Base-by-base conservation (phyloP, 2,329 filamentous ascomycete genomes). In the Plectosphaerella sp. region DNA sequence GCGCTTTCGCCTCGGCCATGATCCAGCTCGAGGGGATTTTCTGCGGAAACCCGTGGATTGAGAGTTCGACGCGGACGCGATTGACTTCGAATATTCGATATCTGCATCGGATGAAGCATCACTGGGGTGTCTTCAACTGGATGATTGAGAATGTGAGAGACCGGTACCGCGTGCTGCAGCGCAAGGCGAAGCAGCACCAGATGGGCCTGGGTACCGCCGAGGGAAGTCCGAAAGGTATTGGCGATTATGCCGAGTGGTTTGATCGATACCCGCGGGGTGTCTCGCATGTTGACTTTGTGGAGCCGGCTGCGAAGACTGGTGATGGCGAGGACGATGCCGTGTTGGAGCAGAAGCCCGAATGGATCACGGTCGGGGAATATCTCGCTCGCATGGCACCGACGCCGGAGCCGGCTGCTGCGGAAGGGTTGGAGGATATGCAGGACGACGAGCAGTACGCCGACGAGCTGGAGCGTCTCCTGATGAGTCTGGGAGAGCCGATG, bases 51-150 rank as follows among this genome's bases (percentile, higher is more conserved):
- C 74, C 84, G 14, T 74, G 82, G 11, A 79, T 95, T 48, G 89
- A 96, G 66, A 79, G 81, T 12, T 81, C 83, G 9, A 91, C 90
- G 9, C 96, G 95, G 70, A 84, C 86, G 57, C 92, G 96, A 62
- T 75, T 97, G 15, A 85, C 88, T 1, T 89, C 86, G 58, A 97
- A 96, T 58, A 88, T 97, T 61, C 89, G 87, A 63, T 97, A 94
- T 62, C 73, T 99, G 45, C 87, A 87, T 51, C 94, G 90, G 69
- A 96, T 97, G 89, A 97, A 96, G 76, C 89, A 89, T 55, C 92
- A 94, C 63, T 99, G 94, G 94, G 94, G 93, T 54, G 96, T 97
- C 87, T 97, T 97, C 65, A 90, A 96, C 66, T 97, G 91, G 72
- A 92, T 97, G 81, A 87, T 91, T 1, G 92, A 97, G 65, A 94